Evolutionary conservation across 805 yeast species (phyloP), one percentile per base, ranked within the genome.

Genomic region (Cyberlindnera nakhonratchasimensis): DNA sequence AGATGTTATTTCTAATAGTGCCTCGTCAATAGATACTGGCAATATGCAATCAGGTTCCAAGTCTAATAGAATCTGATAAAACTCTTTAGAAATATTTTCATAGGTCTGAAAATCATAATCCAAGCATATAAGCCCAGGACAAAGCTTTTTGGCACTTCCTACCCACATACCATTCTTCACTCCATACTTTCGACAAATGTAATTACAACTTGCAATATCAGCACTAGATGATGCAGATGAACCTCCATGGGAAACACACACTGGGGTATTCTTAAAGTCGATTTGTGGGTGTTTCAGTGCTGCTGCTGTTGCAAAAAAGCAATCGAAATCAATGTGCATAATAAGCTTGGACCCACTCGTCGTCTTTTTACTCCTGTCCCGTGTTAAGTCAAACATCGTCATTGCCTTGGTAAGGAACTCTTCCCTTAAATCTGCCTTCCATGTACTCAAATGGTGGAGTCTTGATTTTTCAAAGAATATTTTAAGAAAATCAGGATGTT

Each of bases 21-120:
- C 96, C 57, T 93, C 99, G 61, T 93, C 98, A 3, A 93, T 80
- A 47, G 95, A 88, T 1, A 93, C 86, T 0, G 98, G 98, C 23
- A 80, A 70, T 5, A 57, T 40, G 16, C 47, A 44, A 46, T 62
- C 62, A 21, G 71, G 66, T 0, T 66, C 57, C n/a, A 70, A 55
- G 0, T 65, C 60, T 2, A 78, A 43, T 36, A 93, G 63, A 12
- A 74, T 71, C 2, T 77, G 69, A 60, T 89, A 93, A 39, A 93
- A 77, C 8, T 62, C 62, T 20, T 72, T 69, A 0, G 97, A 86
- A 16, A 74, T 72, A 24, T 56, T 52, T 57, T 86, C 93, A 57
- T 89, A 89, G 6, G 75, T 73, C 5, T 72, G 78, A 60, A 90
- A 91, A 48, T 87, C 83, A 57, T 88, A 87, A 7, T 79, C 82